Evolutionary conservation across 2,329 filamentous ascomycete genomes (phyloP).

Genomic region (Sordariomycetes sp.): DNA sequence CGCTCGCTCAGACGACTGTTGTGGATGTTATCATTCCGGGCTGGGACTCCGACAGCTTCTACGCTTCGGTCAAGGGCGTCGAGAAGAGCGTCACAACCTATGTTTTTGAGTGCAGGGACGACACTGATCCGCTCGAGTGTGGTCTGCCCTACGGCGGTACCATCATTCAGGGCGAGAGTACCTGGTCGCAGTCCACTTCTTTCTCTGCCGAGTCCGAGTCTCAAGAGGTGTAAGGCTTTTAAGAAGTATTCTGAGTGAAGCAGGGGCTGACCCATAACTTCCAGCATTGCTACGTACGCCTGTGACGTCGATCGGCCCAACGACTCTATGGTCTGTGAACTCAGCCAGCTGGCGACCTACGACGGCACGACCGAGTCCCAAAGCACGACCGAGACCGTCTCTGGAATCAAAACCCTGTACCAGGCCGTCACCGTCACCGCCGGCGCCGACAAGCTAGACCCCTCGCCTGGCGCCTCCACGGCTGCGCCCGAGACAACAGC

Average conservation of each 20-base stretch:
- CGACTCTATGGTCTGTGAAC: slow-evolving; percentile 1
- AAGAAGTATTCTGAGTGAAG: too few relatives aligned
- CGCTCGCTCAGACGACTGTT: slow-evolving; percentile 10
- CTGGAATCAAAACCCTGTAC: slow-evolving; percentile 5
- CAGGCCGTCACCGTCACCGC: slow-evolving; percentile 26
- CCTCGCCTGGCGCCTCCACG: slow-evolving; percentile 4
- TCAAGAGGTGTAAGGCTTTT: too few relatives aligned
- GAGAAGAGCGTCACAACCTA: slow-evolving; percentile 18
- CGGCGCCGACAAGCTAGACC: slow-evolving; percentile 23
- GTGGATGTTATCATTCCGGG: slow-evolving; percentile 17
- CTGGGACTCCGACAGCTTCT: slow-evolving; percentile 11
- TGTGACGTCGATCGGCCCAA: neutral
- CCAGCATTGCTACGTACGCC: too few relatives aligned
- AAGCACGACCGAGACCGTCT: neutral
- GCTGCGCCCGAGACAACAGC: slow-evolving; percentile 7
- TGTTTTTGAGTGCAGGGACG: slow-evolving; percentile 14
- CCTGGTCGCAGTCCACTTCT: slow-evolving; percentile 10
- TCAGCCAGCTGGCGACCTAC: slow-evolving; percentile 11
- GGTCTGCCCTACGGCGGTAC: slow-evolving; percentile 11
- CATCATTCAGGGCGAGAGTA: slow-evolving; percentile 17
- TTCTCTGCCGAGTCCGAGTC: slow-evolving; percentile 3
- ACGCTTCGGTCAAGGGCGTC: slow-evolving; percentile 19
- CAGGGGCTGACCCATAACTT: too few relatives aligned
- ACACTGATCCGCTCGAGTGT: slow-evolving; percentile 15
- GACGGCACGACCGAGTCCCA: slow-evolving; percentile 13